phyloP scores from a whole-genome alignment of 2,329 filamentous ascomycete species.

The Cytospora leucostoma region DNA sequence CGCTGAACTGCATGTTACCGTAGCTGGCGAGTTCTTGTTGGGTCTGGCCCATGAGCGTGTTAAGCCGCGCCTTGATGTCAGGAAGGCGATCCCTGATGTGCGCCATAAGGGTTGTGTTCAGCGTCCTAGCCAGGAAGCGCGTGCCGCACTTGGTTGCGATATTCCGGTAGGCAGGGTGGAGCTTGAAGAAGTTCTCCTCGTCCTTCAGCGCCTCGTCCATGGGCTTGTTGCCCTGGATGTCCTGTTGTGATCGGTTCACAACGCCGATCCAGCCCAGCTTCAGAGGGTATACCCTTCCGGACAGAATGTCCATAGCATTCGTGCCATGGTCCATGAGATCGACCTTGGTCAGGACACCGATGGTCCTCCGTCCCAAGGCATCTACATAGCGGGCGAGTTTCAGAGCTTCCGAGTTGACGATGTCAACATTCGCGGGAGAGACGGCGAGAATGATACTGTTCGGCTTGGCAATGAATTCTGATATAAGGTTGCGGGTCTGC shows the following conservation, averaged over 20 bases:
- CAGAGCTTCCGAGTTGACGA: conserved; percentile 97
- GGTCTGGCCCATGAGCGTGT: conserved; percentile 99
- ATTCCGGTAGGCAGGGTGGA: conserved; percentile 95
- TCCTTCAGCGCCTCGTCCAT: conserved; percentile 87
- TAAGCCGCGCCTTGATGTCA: conserved; percentile 96
- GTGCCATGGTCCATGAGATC: conserved; percentile 99
- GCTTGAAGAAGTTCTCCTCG: conserved; percentile 93
- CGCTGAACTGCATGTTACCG: conserved; percentile 95
- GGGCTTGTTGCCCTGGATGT: conserved; percentile 95
- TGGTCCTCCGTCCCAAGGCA: conserved; percentile 94
- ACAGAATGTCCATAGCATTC: conserved; percentile 97
- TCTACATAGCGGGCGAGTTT: conserved; percentile 97
- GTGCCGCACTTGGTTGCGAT: conserved; percentile 93
- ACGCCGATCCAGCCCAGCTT: conserved; percentile 98
- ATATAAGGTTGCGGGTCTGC: conserved; percentile 96
- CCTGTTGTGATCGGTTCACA: conserved; percentile 96
- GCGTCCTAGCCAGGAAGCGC: conserved; percentile 87
- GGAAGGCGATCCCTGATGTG: conserved; percentile 95
- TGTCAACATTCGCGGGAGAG: conserved; percentile 93
- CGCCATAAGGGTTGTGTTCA: conserved; percentile 92
- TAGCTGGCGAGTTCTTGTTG: conserved; percentile 98
- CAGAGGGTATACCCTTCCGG: conserved; percentile 91
- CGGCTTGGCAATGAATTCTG: conserved; percentile 97
- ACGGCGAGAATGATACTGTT: conserved; percentile 98
- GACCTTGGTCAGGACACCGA: conserved; percentile 97